Evolutionary conservation across 139 green algal genomes (phyloP).

Genomic region (Coelastrella sp.): DNA sequence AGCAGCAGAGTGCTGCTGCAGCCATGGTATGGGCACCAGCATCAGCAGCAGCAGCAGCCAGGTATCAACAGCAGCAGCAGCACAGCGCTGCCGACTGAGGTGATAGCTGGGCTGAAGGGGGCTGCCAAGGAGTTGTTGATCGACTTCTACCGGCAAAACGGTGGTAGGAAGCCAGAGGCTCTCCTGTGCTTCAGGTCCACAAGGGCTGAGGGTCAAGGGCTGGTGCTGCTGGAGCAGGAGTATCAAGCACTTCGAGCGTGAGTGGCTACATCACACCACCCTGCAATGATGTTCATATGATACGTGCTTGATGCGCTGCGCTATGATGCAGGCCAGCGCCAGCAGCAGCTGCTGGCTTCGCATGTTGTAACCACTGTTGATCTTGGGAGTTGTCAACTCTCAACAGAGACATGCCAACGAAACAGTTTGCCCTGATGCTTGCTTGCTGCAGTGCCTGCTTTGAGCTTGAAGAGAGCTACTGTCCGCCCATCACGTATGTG

Average conservation of each 20-base stretch:
- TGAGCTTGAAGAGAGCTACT: constrained; percentile 67
- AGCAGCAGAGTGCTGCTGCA: constrained; percentile 59
- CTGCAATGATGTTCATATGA: no score
- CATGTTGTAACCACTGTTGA: no score
- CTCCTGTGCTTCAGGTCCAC: constrained; percentile 58
- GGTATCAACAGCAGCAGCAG: not conserved
- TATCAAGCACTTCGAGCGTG: constrained; percentile 36
- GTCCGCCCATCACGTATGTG: constrained; percentile 85
- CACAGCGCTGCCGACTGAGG: not conserved
- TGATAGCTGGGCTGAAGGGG: constrained; percentile 65
- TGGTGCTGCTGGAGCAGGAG: constrained; percentile 13
- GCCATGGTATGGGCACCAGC: constrained; percentile 12
- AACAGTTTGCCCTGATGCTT: not conserved
- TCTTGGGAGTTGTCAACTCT: no score
- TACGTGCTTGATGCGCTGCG: no score
- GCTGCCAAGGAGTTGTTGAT: constrained; percentile 58
- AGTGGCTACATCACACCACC: not conserved
- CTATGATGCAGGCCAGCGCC: no score
- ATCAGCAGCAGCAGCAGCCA: not conserved
- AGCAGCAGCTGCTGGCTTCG: no score
- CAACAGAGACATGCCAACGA: not conserved
- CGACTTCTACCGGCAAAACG: constrained; percentile 67
- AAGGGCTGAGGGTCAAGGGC: not conserved
- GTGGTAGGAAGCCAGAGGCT: constrained; percentile 56
- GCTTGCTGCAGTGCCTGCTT: constrained; percentile 57